These are phyloP conservation scores for Plasmodium billcollinsi DNA, from an alignment of 169 alveolate genomes.

Conservation along the genomic window DNA sequence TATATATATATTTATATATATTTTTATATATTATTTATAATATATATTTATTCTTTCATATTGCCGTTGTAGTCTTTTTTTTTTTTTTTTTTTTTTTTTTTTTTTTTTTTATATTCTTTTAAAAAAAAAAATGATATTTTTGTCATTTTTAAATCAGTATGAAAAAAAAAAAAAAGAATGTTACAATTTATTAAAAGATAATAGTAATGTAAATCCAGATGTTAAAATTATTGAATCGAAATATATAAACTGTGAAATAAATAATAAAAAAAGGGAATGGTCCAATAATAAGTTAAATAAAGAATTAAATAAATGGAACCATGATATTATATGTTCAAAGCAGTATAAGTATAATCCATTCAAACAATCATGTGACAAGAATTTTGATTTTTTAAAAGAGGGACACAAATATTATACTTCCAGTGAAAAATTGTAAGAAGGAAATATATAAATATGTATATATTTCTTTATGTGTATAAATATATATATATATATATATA, in stretches of 20 bases:
- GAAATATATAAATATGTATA: background rate
- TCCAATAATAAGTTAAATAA: slow-evolving; percentile 19
- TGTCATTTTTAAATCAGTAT: background rate
- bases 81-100: no score
- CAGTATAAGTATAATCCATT: slow-evolving; percentile 22
- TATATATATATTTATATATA: no score
- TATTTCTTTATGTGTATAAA: background rate
- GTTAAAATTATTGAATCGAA: slow-evolving; percentile 27
- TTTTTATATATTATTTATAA: no score
- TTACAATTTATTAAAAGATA: background rate
- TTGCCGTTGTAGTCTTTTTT: no score
- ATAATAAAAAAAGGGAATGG: slow-evolving; percentile 56
- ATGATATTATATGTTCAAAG: slow-evolving; percentile 37
- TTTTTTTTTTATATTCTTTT: no score
- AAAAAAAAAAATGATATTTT: no score
- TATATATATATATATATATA: background rate
- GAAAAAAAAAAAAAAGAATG: background rate
- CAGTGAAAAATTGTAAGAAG: slow-evolving; percentile 33
- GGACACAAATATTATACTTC: slow-evolving; percentile 59
- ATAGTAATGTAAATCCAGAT: background rate
- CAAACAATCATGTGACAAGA: slow-evolving; percentile 23
- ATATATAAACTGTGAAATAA: slow-evolving; percentile 52
- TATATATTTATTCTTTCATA: no score
- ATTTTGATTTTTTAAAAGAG: slow-evolving; percentile 45
- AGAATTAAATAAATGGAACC: slow-evolving; percentile 23